Conservation (phyloP, 2,329 filamentous ascomycete genomes). For the Pseudogymnoascus sp. region DNA sequence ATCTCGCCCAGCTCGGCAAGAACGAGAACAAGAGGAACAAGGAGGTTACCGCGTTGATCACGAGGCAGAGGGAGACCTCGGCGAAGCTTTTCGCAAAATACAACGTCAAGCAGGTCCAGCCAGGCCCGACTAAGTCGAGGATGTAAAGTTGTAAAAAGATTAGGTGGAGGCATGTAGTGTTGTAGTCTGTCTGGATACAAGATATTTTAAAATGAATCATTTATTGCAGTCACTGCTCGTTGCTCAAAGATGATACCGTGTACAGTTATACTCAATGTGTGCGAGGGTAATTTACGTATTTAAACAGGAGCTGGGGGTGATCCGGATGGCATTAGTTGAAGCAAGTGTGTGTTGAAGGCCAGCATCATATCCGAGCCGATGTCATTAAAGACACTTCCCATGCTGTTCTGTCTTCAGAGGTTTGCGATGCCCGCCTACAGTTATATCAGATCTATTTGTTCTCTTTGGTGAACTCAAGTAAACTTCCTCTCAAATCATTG, state of each 20-base stretch:
- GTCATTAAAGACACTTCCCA: background rate
- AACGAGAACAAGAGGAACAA: conserved; percentile 68
- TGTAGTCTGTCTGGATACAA: background rate
- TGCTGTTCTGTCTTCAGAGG: background rate
- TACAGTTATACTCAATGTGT: background rate
- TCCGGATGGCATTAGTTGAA: background rate
- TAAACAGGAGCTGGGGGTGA: background rate
- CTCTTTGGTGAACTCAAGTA: background rate
- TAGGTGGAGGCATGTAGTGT: conserved; percentile 2
- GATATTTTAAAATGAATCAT: background rate
- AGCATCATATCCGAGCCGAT: background rate
- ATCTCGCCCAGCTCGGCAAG: conserved; percentile 68
- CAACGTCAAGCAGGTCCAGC: conserved; percentile 32
- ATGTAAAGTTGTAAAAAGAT: conserved; percentile 11
- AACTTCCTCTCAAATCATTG: background rate
- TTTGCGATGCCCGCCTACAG: too few relatives aligned
- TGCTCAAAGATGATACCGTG: background rate
- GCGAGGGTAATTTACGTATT: background rate
- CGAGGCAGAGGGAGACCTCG: conserved; percentile 55
- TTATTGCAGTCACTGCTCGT: background rate
- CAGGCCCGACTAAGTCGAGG: conserved; percentile 18
- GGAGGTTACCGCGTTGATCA: conserved; percentile 52
- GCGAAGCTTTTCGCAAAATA: conserved; percentile 57
- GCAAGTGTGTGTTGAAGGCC: background rate
- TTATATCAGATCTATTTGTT: background rate